Percentiles rank a stretch among this genome's conserved stretches.
phyloP scores from a whole-genome alignment of 2,329 filamentous ascomycete species.

The Seiridium unicorne region DNA sequence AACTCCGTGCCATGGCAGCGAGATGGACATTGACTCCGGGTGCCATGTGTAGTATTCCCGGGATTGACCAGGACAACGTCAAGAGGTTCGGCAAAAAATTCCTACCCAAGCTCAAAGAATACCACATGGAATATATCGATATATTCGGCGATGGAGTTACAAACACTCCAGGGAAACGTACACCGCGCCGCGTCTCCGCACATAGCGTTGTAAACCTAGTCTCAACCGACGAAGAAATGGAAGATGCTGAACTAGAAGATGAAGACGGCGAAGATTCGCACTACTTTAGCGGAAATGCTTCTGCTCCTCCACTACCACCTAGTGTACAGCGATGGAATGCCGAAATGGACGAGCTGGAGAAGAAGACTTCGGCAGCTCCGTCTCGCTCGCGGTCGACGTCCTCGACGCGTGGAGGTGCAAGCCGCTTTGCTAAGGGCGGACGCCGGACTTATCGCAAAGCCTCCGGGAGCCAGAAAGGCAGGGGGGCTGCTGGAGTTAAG shows the following conservation, averaged over 20 bases:
- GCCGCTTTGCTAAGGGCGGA: not conserved
- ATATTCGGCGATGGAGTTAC: slow-evolving; percentile 40
- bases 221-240: slow-evolving; percentile 18
- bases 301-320: slow-evolving; percentile 8
- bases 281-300: slow-evolving; percentile 38
- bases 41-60: slow-evolving; percentile 62
- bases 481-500: slow-evolving; percentile 1
- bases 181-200: slow-evolving; percentile 10
- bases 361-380: not conserved
- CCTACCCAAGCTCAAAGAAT: slow-evolving; percentile 53
- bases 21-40: slow-evolving; percentile 61
- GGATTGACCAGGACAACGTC: slow-evolving; percentile 63
- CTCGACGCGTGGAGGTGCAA: slow-evolving; percentile 3
- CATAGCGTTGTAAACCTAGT: slow-evolving; percentile 55
- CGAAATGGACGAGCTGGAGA: slow-evolving; percentile 23
- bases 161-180: slow-evolving; percentile 6
- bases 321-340: slow-evolving; percentile 27
- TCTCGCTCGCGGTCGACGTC: slow-evolving; percentile 1
- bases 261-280: slow-evolving; percentile 38
- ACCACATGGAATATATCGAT: slow-evolving; percentile 44
- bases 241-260: slow-evolving; percentile 15
- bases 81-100: slow-evolving; percentile 59
- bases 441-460: slow-evolving; percentile 5
- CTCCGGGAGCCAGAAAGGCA: slow-evolving; percentile 3
- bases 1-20: slow-evolving; percentile 73